Base-by-base conservation (phyloP, 225 moss, liverwort and hornwort species). In the Bryoerythrophyllum caledonicum region DNA sequence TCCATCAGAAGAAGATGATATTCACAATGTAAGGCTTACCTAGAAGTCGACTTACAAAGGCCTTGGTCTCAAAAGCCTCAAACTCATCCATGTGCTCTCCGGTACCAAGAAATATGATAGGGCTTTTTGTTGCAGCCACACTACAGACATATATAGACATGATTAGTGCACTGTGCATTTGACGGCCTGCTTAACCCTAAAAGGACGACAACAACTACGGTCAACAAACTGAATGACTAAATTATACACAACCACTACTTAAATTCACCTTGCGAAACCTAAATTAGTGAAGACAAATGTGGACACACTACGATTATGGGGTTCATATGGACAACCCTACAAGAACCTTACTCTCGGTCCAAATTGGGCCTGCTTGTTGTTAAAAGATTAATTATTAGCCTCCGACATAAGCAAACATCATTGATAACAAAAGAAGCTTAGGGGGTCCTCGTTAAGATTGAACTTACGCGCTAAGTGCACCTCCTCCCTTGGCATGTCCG, bases 41-140 rank as follows among this genome's bases (percentile, higher is more conserved):
- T 21, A 93, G 74, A 71, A 93, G 81, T 19, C 93, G 89, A 68
- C 89, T 89, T 52, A 93, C 93, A 57, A 93, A 93, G 65, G 93
- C 84, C 73, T 91, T 93, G 8, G 91, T 89, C 79, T 93, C 91
- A 32, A 93, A 93, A 6, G 74, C 68, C 75, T 93, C 93, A 74
- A 93, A 93, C 70, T 93, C 93, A 74, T 93, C 89, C 91, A 93
- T 91, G 66, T 93, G 93, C 78, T 93, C 93, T 69, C 93, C 93
- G 17, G 93, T 93, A 81, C 91, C 93, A 46, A 93, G 78, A 57
- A 93, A 93, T 52, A 93, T 91, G 28, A 93, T 84, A 10, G 93
- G 93, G 78, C 93, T 93, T 54, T 93, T 91, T 55, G 93, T 93
- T 24, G 93, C 93, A 68, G 93, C 72, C 38, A 93, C 93, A 71